Base-by-base conservation (phyloP, 2,329 filamentous ascomycete genomes). In the Zasmidium angulare region DNA sequence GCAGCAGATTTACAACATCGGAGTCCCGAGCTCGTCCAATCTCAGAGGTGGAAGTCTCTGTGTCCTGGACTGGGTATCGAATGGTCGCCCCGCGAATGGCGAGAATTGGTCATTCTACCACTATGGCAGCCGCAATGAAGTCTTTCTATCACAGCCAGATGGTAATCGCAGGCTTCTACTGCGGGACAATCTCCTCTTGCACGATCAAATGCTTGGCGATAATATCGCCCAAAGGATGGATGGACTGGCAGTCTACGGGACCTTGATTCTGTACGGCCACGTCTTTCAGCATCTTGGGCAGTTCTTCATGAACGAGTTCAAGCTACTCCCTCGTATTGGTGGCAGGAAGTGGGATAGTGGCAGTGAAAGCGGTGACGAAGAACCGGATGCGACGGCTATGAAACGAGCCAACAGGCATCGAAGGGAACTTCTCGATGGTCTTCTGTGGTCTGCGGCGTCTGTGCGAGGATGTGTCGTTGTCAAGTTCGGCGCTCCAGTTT, bases 61-160 rank as follows among this genome's bases (percentile, higher is more conserved):
- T 71, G 82, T 96, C 1, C 79, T 96, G 49, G 95, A 99, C 75
- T 99, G 95, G 95, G 92, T 98, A 6, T 96, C 88, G 1, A 90
- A 93, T 70, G 95, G 95, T 7, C 86, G 95, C 19, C 85, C 82
- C 3, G 93, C 95, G 3, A 85, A 90, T 50, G 93, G 92, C 22
- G 95, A 99, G 76, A 83, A 91, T 63, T 99, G 95, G 95, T 88
- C 87, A 66, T 87, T 97, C 61, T 79, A 83, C 58, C 83, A 82
- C 63, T 98, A 95, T 86, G 85, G 81, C 59, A 92, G 91, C 10
- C 84, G 89, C 64, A 98, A 97, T 71, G 95, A 99, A 76, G 83
- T 98, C n/a, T 93, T 89, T 86, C 68, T 75, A 69, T 66, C 12
- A 72, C 77, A 46, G 62, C 22, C 77, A 73, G 23, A 77, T 14